These are phyloP conservation scores for Elaeagnus macrophylla DNA, from an alignment of 306 rosid genomes.

Conservation along the genomic window DNA sequence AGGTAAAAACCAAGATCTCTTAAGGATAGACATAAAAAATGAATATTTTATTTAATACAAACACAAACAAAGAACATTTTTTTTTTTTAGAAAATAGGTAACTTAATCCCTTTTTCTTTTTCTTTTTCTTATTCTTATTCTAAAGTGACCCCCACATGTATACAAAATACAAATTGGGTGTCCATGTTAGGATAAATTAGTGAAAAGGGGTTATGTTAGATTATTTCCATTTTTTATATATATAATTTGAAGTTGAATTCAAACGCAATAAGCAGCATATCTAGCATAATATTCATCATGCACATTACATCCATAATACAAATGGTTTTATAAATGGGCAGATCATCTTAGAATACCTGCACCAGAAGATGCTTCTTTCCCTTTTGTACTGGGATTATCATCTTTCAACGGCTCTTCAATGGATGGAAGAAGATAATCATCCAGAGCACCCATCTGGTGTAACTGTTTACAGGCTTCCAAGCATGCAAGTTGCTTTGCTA, in stretches of 20 bases:
- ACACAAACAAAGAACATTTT: too few species aligned
- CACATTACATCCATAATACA: background rate
- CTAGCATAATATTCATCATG: background rate
- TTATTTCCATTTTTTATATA: too few species aligned
- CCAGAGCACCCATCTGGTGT: slow-evolving; percentile 71
- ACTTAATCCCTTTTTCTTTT: too few species aligned
- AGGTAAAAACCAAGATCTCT: background rate
- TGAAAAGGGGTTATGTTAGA: too few species aligned
- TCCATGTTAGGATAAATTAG: too few species aligned
- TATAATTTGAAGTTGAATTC: too few species aligned
- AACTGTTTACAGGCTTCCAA: slow-evolving; percentile 89
- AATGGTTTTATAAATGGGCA: background rate
- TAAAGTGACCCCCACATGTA: too few species aligned
- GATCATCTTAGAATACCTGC: slow-evolving; percentile 38
- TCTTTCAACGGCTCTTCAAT: slow-evolving; percentile 32
- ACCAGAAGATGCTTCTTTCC: slow-evolving; percentile 44
- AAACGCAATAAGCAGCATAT: too few species aligned
- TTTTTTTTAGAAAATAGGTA: too few species aligned
- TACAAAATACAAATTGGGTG: too few species aligned
- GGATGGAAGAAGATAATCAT: slow-evolving; percentile 68
- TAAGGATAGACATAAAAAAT: slow-evolving; percentile 6
- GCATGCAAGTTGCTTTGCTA: slow-evolving; percentile 73
- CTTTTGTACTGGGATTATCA: slow-evolving; percentile 22
- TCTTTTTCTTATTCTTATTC: too few species aligned
- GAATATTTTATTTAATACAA: too few species aligned